A percentile compares a stretch with the other conserved stretches of the same genome.
Conservation (phyloP, 148 eudicot species). For the Rheum nobile region DNA sequence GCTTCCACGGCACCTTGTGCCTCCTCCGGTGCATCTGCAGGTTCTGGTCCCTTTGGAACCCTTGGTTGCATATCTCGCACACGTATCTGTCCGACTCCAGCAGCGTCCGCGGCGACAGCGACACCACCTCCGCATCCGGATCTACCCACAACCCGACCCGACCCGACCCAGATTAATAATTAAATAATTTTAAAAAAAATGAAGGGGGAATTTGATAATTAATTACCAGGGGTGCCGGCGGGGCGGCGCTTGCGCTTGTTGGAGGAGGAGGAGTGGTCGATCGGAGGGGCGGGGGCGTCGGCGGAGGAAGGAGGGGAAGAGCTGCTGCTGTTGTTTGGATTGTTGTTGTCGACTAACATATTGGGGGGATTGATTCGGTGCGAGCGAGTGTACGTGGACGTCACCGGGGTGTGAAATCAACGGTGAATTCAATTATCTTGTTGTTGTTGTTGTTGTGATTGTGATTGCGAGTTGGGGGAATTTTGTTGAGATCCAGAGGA, state of each 20-base stretch:
- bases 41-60: slow-evolving; percentile 89
- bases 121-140: slow-evolving; percentile 94
- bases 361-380: not conserved
- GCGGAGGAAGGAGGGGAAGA: not conserved
- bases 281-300: not conserved
- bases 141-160: slow-evolving; percentile 18
- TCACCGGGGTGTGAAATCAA: too few relatives aligned
- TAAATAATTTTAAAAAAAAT: too few relatives aligned
- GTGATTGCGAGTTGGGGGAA: slow-evolving; percentile 15
- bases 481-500: not conserved
- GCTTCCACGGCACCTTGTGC: slow-evolving; percentile 94
- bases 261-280: not conserved
- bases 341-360: slow-evolving; percentile 6
- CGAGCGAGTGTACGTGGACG: not conserved
- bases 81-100: slow-evolving; percentile 79
- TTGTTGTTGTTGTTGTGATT: not conserved
- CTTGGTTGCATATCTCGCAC: slow-evolving; percentile 95
- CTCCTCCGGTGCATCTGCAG: slow-evolving; percentile 84
- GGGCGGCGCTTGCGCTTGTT: slow-evolving; percentile 71
- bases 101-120: slow-evolving; percentile 70
- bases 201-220: too few relatives aligned
- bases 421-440: not conserved
- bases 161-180: not conserved
- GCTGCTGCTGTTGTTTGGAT: slow-evolving; percentile 1
- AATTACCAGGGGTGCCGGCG: slow-evolving; percentile 81